Percentiles rank a stretch among this genome's conserved stretches.
phyloP scores from a whole-genome alignment of 768 basidiomycete genomes.

The Boletus sp. region DNA sequence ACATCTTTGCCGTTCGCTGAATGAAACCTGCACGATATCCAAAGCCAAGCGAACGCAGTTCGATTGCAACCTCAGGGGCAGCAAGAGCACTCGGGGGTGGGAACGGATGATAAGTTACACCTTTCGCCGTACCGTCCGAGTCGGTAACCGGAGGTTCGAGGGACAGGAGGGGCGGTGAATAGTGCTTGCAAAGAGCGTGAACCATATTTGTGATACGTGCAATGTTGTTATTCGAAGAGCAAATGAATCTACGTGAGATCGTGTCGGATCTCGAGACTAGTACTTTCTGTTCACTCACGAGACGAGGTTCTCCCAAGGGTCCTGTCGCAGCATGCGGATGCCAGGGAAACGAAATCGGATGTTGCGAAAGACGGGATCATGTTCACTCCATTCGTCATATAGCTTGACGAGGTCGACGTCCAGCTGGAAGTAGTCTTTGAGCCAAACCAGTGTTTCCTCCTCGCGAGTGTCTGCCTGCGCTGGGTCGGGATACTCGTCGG shows the following conservation, averaged over 20 bases:
- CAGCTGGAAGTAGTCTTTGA: slow-evolving; percentile 88
- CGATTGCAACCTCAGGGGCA: slow-evolving; percentile 50
- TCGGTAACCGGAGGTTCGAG: slow-evolving; percentile 31
- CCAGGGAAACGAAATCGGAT: slow-evolving; percentile 68
- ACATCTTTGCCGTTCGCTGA: slow-evolving; percentile 75
- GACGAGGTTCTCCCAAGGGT: slow-evolving; percentile 93
- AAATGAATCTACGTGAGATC: slow-evolving; percentile 73
- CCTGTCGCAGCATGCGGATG: slow-evolving; percentile 84
- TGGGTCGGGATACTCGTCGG: slow-evolving; percentile 36
- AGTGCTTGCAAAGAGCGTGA: slow-evolving; percentile 72
- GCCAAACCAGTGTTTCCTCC: slow-evolving; percentile 67
- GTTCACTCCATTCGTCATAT: slow-evolving; percentile 70
- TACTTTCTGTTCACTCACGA: slow-evolving; percentile 57
- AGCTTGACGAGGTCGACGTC: slow-evolving; percentile 65
- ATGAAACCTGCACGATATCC: slow-evolving; percentile 95
- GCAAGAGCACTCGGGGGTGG: slow-evolving; percentile 73
- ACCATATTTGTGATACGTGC: slow-evolving; percentile 93
- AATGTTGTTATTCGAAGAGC: slow-evolving; percentile 97
- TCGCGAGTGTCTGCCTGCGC: slow-evolving; percentile 39
- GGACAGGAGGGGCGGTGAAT: slow-evolving; percentile 65
- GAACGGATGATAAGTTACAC: slow-evolving; percentile 68
- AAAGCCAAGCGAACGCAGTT: slow-evolving; percentile 82
- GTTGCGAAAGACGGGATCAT: slow-evolving; percentile 72
- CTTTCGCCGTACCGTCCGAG: slow-evolving; percentile 33
- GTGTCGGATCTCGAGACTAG: slow-evolving; percentile 7